Base-by-base conservation (phyloP, 139 green algal genomes). In the Axilococcus clingmanii region DNA sequence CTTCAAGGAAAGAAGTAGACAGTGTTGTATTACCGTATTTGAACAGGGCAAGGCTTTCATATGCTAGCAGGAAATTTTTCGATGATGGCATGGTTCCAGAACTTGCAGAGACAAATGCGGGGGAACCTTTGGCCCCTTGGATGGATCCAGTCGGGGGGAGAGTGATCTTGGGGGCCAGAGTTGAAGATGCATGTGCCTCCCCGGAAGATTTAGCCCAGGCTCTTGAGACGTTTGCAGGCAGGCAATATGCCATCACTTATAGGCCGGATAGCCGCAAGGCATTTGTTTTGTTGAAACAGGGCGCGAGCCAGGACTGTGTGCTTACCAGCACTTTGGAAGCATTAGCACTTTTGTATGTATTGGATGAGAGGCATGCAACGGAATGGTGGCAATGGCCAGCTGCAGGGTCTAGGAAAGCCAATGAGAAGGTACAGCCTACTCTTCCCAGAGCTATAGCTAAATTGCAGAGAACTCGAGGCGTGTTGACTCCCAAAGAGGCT, bases 21-120 rank as follows among this genome's bases (percentile, higher is more conserved):
- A 65, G 57, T 17, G 80, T 94, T 34, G 63, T 85, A 45, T 58
- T 94, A 44, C 79, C 84, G 3, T 94, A 91, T 65, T 66, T 91
- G 30, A 94, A 94, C 60, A 63, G 80, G 17, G 81, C 82, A 1
- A 68, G 84, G 40, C 63, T 90, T 9, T 55, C 54, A 0, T 68
- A 75, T 29, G 53, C 51, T 0, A 46, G 53, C 4, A 20, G 54
- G 23, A 44, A 27, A 28, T 83, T 79, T 29, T 60, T 66, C 17
- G 25, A 24, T 9, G 37, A 46, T 47, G 74, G 72, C 3, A 9
- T 27, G 35, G 70, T 85, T 46, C 83, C 83, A 0, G 55, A 43
- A 4, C 38, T 81, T 5, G 22, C 29, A 7, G 83, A 91, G 46
- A 77, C 74, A 45, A 94, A 94, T 66, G 25, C 52, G 1, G 40